A percentile compares a stretch with the other conserved stretches of the same genome.
Conservation (phyloP, 495 filamentous ascomycete species). For the Daldinia grandis region DNA sequence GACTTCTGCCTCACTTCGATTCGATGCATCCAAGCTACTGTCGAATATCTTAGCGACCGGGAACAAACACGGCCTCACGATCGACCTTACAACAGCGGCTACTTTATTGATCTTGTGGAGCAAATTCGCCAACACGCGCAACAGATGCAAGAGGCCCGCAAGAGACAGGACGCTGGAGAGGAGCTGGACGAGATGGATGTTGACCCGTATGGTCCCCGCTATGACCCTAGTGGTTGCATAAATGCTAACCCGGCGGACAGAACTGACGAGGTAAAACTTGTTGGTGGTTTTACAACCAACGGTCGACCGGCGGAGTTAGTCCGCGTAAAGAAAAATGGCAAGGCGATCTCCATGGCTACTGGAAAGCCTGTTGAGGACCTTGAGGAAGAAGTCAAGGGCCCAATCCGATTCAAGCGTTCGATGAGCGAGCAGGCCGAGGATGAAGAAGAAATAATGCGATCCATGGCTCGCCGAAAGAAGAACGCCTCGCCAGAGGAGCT, state of each 20-base stretch:
- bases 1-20: conserved; percentile 88
- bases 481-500: conserved; percentile 75
- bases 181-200: conserved; percentile 59
- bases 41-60: conserved; percentile 77
- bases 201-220: conserved; percentile 56
- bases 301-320: conserved; percentile 82
- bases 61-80: conserved; percentile 84
- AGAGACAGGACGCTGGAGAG: conserved; percentile 55
- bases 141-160: conserved; percentile 61
- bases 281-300: conserved; percentile 78
- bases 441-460: conserved; percentile 80
- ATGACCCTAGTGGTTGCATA: neutral
- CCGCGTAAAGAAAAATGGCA: conserved; percentile 75
- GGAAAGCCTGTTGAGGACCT: conserved; percentile 60
- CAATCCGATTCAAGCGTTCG: conserved; percentile 67
- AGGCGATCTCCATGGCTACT: conserved; percentile 75
- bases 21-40: conserved; percentile 82
- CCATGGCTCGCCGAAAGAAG: conserved; percentile 91
- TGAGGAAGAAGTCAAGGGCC: conserved; percentile 52
- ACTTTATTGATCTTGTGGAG: conserved; percentile 92
- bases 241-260: conserved; percentile 57
- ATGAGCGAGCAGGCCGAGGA: conserved; percentile 66
- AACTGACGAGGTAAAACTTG: conserved; percentile 72
- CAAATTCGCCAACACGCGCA: conserved; percentile 80
- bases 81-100: conserved; percentile 86